phyloP scores from a whole-genome alignment of 164 flowering plant species.

The Pachysandra terminalis region DNA sequence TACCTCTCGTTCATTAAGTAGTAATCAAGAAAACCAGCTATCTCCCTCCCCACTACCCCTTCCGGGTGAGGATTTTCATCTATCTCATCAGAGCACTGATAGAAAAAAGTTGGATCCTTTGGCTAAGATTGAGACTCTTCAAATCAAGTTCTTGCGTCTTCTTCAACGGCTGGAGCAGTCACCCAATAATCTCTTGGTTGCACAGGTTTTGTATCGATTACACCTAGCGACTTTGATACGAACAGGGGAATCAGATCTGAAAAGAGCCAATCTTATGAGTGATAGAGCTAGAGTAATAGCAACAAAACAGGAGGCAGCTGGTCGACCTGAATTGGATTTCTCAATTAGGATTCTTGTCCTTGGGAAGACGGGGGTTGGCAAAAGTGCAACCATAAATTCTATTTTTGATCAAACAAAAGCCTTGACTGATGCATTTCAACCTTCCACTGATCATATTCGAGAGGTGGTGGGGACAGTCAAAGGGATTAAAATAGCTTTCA shows the following conservation, averaged over 20 bases:
- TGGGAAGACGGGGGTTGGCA: constrained; percentile 95
- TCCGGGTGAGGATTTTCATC: constrained; percentile 30
- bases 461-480: constrained; percentile 65
- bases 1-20: constrained; percentile 19
- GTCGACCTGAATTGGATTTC: constrained; percentile 57
- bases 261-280: constrained; percentile 40
- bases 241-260: constrained; percentile 65
- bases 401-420: constrained; percentile 63
- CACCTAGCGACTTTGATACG: constrained; percentile 73
- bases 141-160: constrained; percentile 68
- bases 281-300: constrained; percentile 56
- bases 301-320: constrained; percentile 57
- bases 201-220: constrained; percentile 77
- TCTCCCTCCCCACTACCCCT: constrained; percentile 17
- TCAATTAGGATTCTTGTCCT: constrained; percentile 70
- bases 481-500: constrained; percentile 63
- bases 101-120: constrained; percentile 43
- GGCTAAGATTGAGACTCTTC: constrained; percentile 68
- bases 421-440: constrained; percentile 73
- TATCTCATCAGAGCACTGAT: constrained; percentile 14
- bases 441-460: constrained; percentile 61
- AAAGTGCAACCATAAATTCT: constrained; percentile 97
- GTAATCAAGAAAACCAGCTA: constrained; percentile 28
- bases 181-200: constrained; percentile 53
- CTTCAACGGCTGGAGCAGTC: constrained; percentile 60